Conservation (phyloP, 768 basidiomycete species). For the Amanita exitialis region DNA sequence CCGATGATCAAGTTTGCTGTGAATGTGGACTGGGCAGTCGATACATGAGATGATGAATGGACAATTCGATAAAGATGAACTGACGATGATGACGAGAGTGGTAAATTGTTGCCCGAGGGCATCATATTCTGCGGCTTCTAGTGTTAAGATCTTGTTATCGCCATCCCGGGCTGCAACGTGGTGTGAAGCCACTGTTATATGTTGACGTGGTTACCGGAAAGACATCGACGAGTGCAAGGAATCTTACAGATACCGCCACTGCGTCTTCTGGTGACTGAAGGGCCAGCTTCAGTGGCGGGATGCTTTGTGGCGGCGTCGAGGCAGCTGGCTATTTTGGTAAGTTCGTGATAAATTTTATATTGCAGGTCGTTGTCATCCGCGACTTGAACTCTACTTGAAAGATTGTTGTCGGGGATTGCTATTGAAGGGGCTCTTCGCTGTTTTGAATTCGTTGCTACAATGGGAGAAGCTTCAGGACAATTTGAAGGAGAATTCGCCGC, state of each 20-base stretch:
- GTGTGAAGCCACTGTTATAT: not conserved
- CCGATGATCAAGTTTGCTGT: conserved; percentile 5
- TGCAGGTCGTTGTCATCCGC: not conserved
- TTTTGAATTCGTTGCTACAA: not conserved
- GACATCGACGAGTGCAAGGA: not conserved
- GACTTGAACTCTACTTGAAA: not conserved
- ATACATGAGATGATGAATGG: not conserved
- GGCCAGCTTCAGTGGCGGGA: not conserved
- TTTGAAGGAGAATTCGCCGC: not conserved
- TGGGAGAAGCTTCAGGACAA: not conserved
- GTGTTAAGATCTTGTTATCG: not conserved
- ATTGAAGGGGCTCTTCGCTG: not conserved
- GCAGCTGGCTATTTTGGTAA: not conserved
- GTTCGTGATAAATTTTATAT: not conserved
- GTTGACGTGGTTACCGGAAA: not conserved
- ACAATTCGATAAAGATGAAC: not conserved
- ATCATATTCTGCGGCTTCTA: conserved; percentile 4
- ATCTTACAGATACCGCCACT: not conserved
- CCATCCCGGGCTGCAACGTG: not conserved
- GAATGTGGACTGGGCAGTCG: conserved; percentile 2
- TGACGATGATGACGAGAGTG: conserved; percentile 6
- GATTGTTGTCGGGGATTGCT: not conserved
- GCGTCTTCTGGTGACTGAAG: not conserved
- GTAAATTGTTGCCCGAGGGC: conserved; percentile 5
- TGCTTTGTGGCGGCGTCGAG: not conserved